These are phyloP conservation scores for Elaeis oleifera DNA, from an alignment of 202 grass and related monocot genomes.

Conservation along the genomic window DNA sequence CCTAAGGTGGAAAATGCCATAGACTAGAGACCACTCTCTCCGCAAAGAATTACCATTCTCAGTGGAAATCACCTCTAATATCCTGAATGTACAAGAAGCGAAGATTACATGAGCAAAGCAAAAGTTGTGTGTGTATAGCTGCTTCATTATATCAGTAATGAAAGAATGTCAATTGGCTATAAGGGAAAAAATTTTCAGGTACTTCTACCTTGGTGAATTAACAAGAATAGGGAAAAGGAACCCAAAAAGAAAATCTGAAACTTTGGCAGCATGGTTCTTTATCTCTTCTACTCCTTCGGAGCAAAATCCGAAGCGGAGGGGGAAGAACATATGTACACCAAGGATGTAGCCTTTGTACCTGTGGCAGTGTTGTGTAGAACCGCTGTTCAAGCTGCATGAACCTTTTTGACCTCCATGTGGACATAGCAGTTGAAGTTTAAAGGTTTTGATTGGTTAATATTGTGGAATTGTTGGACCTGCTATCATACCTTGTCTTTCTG, in stretches of 20 bases:
- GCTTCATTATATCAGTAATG: no score
- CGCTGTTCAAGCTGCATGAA: slow-evolving; percentile 13
- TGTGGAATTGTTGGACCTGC: background rate
- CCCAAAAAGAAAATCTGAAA: slow-evolving; percentile 30
- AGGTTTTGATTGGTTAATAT: background rate
- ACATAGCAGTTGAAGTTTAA: background rate
- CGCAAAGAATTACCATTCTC: no score
- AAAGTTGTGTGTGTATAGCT: no score
- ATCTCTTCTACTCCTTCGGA: slow-evolving; percentile 32
- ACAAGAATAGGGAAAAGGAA: slow-evolving; percentile 4
- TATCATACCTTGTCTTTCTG: slow-evolving; percentile 31
- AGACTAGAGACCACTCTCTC: no score
- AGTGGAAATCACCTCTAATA: no score
- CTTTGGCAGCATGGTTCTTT: slow-evolving; percentile 1
- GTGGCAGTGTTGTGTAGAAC: background rate
- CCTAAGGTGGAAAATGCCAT: no score
- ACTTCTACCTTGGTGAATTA: background rate
- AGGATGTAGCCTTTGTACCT: background rate
- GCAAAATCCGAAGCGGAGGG: slow-evolving; percentile 16
- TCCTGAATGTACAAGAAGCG: no score
- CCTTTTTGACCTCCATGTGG: slow-evolving; percentile 1
- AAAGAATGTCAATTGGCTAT: no score
- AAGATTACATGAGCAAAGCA: no score
- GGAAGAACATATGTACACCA: slow-evolving; percentile 39
- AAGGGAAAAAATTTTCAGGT: no score